phyloP scores from a whole-genome alignment of 331 rosid species.

The Rhamnella rubrinervis region DNA sequence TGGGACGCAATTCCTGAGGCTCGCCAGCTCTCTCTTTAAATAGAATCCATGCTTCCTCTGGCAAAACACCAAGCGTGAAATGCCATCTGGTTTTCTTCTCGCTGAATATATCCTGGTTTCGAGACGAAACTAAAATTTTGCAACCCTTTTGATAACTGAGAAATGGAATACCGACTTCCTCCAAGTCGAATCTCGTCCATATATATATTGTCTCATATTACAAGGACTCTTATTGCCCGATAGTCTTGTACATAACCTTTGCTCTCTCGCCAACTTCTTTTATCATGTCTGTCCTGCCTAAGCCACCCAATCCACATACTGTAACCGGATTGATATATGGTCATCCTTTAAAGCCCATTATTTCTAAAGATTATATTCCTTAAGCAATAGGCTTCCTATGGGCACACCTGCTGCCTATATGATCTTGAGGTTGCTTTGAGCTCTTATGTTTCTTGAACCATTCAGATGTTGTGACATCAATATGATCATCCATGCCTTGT shows the following conservation, averaged over 20 bases:
- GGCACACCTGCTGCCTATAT: background rate
- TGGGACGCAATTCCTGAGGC: background rate
- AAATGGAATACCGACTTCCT: slow-evolving; percentile 28
- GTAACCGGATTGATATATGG: background rate
- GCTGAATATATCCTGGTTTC: slow-evolving; percentile 18
- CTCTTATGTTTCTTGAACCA: background rate
- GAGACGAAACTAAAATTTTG: too few relatives aligned
- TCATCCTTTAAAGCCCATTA: slow-evolving; percentile 4
- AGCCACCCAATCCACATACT: slow-evolving; percentile 5
- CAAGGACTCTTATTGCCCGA: background rate
- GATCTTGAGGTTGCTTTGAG: background rate
- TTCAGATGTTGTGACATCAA: background rate
- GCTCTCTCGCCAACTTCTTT: too few relatives aligned
- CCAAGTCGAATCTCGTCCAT: slow-evolving; percentile 21
- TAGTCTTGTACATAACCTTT: background rate
- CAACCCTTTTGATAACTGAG: background rate
- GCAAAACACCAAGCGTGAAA: background rate
- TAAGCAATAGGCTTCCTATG: background rate
- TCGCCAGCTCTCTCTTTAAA: slow-evolving; percentile 18
- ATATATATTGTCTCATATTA: slow-evolving; percentile 36
- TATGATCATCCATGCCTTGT: slow-evolving; percentile 1
- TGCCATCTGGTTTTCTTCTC: slow-evolving; percentile 22
- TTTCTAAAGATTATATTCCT: background rate
- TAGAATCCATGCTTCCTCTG: slow-evolving; percentile 1
- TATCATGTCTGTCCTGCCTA: slow-evolving; percentile 9